Percentiles rank a stretch among this genome's conserved stretches.
Conservation (phyloP, 2,329 filamentous ascomycete genomes). For the Trichoderma citrinoviride region DNA sequence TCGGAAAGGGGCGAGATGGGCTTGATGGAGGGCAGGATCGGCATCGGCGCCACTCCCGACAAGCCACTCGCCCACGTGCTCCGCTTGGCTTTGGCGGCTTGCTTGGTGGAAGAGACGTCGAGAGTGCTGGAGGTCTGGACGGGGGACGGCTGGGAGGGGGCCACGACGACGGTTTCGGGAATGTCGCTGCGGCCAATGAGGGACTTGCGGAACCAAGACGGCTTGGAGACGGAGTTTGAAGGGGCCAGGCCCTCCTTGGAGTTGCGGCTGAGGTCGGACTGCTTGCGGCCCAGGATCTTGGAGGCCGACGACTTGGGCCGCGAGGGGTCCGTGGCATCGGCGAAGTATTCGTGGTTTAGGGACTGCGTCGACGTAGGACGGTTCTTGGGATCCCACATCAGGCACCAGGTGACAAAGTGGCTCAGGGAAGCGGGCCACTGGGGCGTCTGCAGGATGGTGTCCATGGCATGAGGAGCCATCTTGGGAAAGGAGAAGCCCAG, state of each 20-base stretch:
- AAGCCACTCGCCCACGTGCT: conserved; percentile 89
- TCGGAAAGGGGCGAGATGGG: conserved; percentile 97
- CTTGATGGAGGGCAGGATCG: conserved; percentile 89
- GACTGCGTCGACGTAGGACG: conserved; percentile 91
- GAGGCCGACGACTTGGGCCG: conserved; percentile 88
- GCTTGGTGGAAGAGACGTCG: conserved; percentile 38
- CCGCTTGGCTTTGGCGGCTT: conserved; percentile 66
- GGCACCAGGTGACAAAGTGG: conserved; percentile 95
- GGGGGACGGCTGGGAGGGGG: conserved; percentile 44
- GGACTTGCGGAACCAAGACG: conserved; percentile 96
- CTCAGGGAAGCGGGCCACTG: conserved; percentile 88
- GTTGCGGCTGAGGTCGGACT: conserved; percentile 73
- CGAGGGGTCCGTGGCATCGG: conserved; percentile 86
- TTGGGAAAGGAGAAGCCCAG: conserved; percentile 98
- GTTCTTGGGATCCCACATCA: conserved; percentile 97
- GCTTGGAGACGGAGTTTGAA: conserved; percentile 71
- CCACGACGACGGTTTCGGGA: conserved; percentile 55
- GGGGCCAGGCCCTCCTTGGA: conserved; percentile 56
- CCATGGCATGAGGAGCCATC: conserved; percentile 97
- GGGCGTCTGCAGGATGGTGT: conserved; percentile 83
- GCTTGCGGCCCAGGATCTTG: conserved; percentile 81
- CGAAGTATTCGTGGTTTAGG: conserved; percentile 92
- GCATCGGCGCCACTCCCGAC: conserved; percentile 82
- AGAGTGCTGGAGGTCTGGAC: conserved; percentile 41
- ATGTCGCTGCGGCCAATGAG: conserved; percentile 77